A percentile compares a stretch with the other conserved stretches of the same genome.
phyloP scores from a whole-genome alignment of 2,329 filamentous ascomycete species.

The Penicillium sp. region DNA sequence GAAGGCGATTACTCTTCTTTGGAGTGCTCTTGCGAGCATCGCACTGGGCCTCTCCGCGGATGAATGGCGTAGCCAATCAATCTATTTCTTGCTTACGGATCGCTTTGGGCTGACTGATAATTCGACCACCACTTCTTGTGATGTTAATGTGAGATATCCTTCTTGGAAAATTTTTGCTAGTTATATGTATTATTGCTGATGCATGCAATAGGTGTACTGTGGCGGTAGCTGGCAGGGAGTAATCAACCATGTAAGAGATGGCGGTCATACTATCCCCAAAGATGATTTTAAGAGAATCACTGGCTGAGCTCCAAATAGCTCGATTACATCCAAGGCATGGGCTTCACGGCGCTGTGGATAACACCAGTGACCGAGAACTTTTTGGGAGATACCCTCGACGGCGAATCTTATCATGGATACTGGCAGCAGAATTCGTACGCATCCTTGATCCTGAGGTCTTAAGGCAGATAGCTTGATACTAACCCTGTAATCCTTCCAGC shows the following conservation, averaged over 20 bases:
- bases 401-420: constrained; percentile 48
- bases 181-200: not conserved
- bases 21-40: constrained; percentile 1
- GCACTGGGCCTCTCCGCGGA: constrained; percentile 2
- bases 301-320: constrained; percentile 26
- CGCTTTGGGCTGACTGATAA: constrained; percentile 40
- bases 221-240: constrained; percentile 48
- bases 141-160: constrained; percentile 16
- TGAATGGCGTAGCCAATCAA: constrained; percentile 43
- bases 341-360: constrained; percentile 50
- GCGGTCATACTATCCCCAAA: too few species aligned
- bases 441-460: not conserved
- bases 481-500: constrained; percentile 14
- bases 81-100: constrained; percentile 46
- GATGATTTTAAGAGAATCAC: not conserved
- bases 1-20: not conserved
- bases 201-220: constrained; percentile 31
- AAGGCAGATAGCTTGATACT: not conserved
- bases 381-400: constrained; percentile 31
- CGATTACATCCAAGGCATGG: constrained; percentile 48
- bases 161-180: not conserved
- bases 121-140: constrained; percentile 31
- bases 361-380: constrained; percentile 43
- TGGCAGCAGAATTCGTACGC: constrained; percentile 46
- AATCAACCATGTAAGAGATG: constrained; percentile 29